Evolutionary conservation across 331 rosid genomes (phyloP), one percentile per base, ranked within the genome.

Genomic region (Malus hybrid): DNA sequence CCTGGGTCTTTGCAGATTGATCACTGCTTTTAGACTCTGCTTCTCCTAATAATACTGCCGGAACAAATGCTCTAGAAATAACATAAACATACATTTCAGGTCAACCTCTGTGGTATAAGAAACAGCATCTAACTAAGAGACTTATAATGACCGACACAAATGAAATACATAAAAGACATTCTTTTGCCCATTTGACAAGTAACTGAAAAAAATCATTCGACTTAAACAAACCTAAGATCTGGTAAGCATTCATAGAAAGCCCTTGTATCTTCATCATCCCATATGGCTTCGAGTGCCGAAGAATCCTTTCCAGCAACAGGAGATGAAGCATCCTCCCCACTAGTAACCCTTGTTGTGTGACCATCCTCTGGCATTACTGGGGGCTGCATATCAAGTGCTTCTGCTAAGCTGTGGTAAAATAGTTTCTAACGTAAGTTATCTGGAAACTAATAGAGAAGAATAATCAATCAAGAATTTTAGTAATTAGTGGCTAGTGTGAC

Each of bases 321-420:
- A 71, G 99, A 76, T 83, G 87, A 87, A 82, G 88, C 90, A 80
- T 92, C 99, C 80, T 95, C 98, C 42, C 99, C 98, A 74, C 89
- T 82, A 76, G 90, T 84, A 82, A 95, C 89, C 88, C 99, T 83
- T 70, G 99, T 95, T 70, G 99, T 92, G 86, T 95, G 96, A 71
- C 98, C 93, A 82, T 95, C 99, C 84, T 92, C 99, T 36, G 96
- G 99, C 99, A 95, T 95, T 75, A 89, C 97, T 54, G 98, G 99
- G 76, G 93, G 98, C 84, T 92, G 98, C 99, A 90, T 89, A 76
- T 95, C 99, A 84, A 95, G 93, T 32, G 98, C 93, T 88, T 95
- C 99, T 74, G 99, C 99, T 76, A 95, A 87, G 61, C 99, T 95
- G 97, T 74, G 73, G 80, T 69, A 65, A 63, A 54, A 61, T 60